Percentiles rank a stretch among this genome's conserved stretches.
phyloP scores from a whole-genome alignment of 164 flowering plant genomes.

The Houttuynia cordata region DNA sequence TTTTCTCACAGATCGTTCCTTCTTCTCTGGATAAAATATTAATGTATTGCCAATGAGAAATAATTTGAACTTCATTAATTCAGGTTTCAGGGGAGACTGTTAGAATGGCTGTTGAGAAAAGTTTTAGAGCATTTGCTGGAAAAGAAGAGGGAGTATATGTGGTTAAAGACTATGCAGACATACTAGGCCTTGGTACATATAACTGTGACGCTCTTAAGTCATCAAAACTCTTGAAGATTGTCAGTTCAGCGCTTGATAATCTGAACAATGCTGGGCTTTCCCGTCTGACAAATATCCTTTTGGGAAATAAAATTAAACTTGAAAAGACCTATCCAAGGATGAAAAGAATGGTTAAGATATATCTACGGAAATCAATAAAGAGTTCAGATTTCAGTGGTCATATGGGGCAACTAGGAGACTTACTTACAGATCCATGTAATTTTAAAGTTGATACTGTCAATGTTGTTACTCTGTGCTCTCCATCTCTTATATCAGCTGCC shows the following conservation, averaged over 20 bases:
- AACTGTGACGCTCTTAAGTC: background rate
- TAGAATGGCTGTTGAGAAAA: constrained; percentile 30
- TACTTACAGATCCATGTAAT: constrained; percentile 35
- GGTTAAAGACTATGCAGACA: constrained; percentile 16
- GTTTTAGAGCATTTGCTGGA: constrained; percentile 21
- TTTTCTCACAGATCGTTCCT: background rate
- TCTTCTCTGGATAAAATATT: background rate
- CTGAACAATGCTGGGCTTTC: constrained; percentile 49
- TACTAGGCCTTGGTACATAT: constrained; percentile 4
- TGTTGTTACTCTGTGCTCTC: constrained; percentile 8
- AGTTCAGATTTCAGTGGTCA: constrained; percentile 5
- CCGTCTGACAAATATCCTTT: constrained; percentile 29
- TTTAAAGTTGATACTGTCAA: constrained; percentile 15
- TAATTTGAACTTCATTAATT: background rate
- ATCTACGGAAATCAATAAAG: constrained; percentile 14
- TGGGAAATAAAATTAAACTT: constrained; percentile 25
- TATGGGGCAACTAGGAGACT: constrained; percentile 12
- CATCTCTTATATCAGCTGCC: constrained; percentile 27
- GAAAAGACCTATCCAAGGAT: constrained; percentile 45
- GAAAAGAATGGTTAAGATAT: constrained; percentile 33
- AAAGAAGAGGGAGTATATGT: constrained; percentile 10
- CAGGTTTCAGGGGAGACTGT: constrained; percentile 49
- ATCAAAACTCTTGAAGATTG: constrained; percentile 3
- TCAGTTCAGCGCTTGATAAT: constrained; percentile 31
- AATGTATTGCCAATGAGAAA: background rate